These are phyloP conservation scores for Pavlovales sp. DNA, from an alignment of 208 protist genomes.

Conservation along the genomic window DNA sequence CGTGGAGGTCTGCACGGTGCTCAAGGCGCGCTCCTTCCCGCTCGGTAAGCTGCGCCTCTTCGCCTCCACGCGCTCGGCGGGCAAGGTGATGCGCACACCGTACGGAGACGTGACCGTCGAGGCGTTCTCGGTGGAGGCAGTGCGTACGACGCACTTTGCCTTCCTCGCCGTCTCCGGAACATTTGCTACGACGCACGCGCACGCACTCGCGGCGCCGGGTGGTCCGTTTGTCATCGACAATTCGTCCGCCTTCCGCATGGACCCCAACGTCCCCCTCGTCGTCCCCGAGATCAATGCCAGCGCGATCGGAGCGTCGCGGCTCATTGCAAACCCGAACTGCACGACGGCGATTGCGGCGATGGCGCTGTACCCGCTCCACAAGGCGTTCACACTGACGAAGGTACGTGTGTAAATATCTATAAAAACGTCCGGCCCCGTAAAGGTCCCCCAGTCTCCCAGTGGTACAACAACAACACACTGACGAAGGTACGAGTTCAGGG, in stretches of 20 bases:
- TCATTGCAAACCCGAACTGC: conserved; percentile 56
- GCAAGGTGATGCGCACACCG: conserved; percentile 32
- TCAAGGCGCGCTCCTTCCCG: conserved; percentile 32
- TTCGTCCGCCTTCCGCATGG: conserved; percentile 49
- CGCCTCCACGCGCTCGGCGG: conserved; percentile 42
- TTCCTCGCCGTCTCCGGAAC: conserved; percentile 52
- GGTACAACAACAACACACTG: too few relatives aligned
- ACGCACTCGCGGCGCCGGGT: neutral
- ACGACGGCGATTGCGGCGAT: conserved; percentile 54
- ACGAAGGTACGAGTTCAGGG: too few relatives aligned
- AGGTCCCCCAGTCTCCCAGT: too few relatives aligned
- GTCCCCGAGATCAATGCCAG: conserved; percentile 53
- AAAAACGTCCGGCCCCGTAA: too few relatives aligned
- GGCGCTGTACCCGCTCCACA: conserved; percentile 49
- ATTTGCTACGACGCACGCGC: conserved; percentile 34
- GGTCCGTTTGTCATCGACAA: conserved; percentile 52
- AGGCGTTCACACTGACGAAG: neutral
- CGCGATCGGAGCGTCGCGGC: neutral
- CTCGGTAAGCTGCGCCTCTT: conserved; percentile 45
- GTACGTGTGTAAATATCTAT: too few relatives aligned
- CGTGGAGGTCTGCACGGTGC: conserved; percentile 42
- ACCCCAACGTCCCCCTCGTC: conserved; percentile 27
- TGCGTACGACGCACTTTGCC: conserved; percentile 22
- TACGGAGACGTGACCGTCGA: conserved; percentile 32
- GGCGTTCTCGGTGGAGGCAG: conserved; percentile 44